Evolutionary conservation across 2,329 filamentous ascomycete species (phyloP).

Genomic region (Helminthosporium solani): DNA sequence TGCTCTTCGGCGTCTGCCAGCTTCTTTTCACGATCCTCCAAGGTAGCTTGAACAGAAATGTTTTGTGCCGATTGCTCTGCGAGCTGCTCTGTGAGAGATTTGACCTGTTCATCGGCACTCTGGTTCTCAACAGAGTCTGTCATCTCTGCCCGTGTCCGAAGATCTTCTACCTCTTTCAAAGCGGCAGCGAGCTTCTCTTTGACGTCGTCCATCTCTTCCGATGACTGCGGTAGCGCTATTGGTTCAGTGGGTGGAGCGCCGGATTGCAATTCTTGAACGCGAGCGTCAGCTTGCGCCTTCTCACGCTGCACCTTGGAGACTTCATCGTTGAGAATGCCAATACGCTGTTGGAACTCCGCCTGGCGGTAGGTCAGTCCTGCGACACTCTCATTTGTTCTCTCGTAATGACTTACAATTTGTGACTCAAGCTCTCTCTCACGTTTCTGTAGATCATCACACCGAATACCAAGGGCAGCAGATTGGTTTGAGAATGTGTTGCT

Average conservation of each 20-base stretch:
- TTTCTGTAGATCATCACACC: constrained; percentile 57
- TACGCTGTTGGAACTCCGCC: constrained; percentile 44
- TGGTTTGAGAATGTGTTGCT: constrained; percentile 42
- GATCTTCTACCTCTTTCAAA: constrained; percentile 49
- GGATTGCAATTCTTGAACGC: constrained; percentile 13
- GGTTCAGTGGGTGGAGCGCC: constrained; percentile 7
- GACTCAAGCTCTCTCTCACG: constrained; percentile 65
- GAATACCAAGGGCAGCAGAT: constrained; percentile 36
- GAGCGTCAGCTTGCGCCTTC: constrained; percentile 13
- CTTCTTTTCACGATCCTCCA: constrained; percentile 26
- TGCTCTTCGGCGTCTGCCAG: constrained; percentile 44
- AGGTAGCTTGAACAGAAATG: constrained; percentile 36
- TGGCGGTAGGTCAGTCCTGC: constrained; percentile 19
- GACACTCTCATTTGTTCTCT: too few species aligned
- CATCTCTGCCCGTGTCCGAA: constrained; percentile 42
- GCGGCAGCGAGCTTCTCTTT: constrained; percentile 46
- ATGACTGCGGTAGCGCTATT: constrained; percentile 6
- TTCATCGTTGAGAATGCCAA: constrained; percentile 38
- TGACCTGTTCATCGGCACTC: constrained; percentile 8
- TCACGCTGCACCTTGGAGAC: constrained; percentile 29
- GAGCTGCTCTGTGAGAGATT: constrained; percentile 50
- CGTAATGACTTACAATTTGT: constrained; percentile 49
- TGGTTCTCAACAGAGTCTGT: constrained; percentile 15
- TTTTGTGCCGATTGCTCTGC: constrained; percentile 48
- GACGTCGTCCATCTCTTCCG: constrained; percentile 37